Conservation (phyloP, 768 basidiomycete species). For the Neoboletus magnificus region DNA sequence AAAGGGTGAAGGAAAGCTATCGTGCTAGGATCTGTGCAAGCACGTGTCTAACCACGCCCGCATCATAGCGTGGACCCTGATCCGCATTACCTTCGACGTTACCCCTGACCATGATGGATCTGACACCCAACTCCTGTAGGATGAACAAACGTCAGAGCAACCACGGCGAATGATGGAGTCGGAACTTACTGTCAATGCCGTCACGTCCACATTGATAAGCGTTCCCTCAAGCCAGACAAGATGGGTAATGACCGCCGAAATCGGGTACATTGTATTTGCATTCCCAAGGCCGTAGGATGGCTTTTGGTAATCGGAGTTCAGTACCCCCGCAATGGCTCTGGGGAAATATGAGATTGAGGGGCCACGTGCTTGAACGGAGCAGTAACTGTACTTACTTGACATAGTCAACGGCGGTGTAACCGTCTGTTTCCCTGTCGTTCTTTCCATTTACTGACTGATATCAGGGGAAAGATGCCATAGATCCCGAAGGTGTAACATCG, state of each 20-base stretch:
- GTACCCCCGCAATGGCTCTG: slow-evolving; percentile 66
- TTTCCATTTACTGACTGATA: slow-evolving; percentile 65
- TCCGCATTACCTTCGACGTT: slow-evolving; percentile 15
- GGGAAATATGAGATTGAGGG: slow-evolving; percentile 7
- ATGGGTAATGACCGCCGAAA: slow-evolving; percentile 83
- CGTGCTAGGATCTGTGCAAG: slow-evolving; percentile 33
- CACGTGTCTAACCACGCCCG: slow-evolving; percentile 41
- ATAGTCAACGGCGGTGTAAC: slow-evolving; percentile 82
- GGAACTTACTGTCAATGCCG: slow-evolving; percentile 54
- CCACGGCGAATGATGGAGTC: neutral
- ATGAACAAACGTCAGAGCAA: slow-evolving; percentile 1
- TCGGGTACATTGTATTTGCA: slow-evolving; percentile 60
- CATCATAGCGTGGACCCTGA: slow-evolving; percentile 42
- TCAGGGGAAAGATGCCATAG: neutral
- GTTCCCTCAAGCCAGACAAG: slow-evolving; percentile 72
- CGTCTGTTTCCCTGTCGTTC: slow-evolving; percentile 89
- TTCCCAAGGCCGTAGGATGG: slow-evolving; percentile 55
- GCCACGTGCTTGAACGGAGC: slow-evolving; percentile 1
- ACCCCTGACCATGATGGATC: slow-evolving; percentile 49
- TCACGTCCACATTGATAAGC: slow-evolving; percentile 57
- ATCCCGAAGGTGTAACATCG: slow-evolving; percentile 2
- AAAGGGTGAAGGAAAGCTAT: neutral
- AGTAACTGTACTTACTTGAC: slow-evolving; percentile 49
- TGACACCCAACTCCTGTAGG: slow-evolving; percentile 54
- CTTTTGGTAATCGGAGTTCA: slow-evolving; percentile 58